Evolutionary conservation across 257 asterid species (phyloP).

Genomic region (Forsythia suspensa): DNA sequence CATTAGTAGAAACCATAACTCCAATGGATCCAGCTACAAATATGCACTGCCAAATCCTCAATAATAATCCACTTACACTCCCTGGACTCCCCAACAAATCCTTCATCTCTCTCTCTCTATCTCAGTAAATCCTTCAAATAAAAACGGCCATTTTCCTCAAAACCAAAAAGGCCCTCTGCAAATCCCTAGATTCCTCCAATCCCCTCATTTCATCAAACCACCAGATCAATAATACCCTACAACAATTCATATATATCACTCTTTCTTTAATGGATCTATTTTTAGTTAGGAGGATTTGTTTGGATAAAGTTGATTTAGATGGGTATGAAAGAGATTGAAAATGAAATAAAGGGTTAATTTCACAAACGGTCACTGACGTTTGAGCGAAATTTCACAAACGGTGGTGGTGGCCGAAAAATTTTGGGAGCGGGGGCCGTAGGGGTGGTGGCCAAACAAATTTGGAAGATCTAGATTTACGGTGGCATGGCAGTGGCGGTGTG

Average conservation of each 20-base stretch:
- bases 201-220: constrained; percentile 37
- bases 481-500: too few species aligned
- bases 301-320: constrained; percentile 28
- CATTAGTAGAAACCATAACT: constrained; percentile 85
- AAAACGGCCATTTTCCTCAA: constrained; percentile 36
- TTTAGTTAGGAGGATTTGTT: constrained; percentile 6
- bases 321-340: constrained; percentile 15
- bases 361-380: too few species aligned
- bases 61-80: constrained; percentile 61
- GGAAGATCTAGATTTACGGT: too few species aligned
- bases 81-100: constrained; percentile 83
- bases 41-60: constrained; percentile 77
- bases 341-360: neutral
- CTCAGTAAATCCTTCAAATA: constrained; percentile 27
- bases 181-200: constrained; percentile 51
- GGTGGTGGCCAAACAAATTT: too few species aligned
- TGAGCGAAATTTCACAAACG: too few species aligned
- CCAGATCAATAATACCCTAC: neutral
- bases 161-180: constrained; percentile 50
- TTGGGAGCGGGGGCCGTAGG: too few species aligned
- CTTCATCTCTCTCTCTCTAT: constrained; percentile 49
- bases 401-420: too few species aligned
- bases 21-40: constrained; percentile 85
- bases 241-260: constrained; percentile 7
- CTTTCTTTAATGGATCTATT: neutral